These are phyloP conservation scores for Athelia psychrophila DNA, from an alignment of 1,284 basidiomycete genomes.

Conservation along the genomic window DNA sequence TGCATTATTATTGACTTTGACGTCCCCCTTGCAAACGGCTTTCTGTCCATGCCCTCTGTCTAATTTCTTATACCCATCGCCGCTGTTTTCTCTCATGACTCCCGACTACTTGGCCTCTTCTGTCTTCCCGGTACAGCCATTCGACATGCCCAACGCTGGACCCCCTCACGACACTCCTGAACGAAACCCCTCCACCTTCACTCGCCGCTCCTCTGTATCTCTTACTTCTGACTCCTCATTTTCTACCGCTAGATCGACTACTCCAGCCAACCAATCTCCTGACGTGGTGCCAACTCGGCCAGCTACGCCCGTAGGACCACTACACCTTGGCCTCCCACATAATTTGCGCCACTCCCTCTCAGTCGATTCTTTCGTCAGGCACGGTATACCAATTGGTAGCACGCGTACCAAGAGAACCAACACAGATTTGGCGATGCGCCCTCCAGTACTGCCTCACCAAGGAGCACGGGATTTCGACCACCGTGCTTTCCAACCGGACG, in stretches of 20 bases:
- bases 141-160: constrained; percentile 35
- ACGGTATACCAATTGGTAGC: constrained; percentile 30
- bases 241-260: constrained; percentile 27
- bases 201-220: constrained; percentile 16
- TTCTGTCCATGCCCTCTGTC: too few relatives aligned
- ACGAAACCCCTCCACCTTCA: constrained; percentile 4
- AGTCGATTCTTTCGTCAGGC: constrained; percentile 66
- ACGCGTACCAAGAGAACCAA: constrained; percentile 35
- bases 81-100: constrained; percentile 5
- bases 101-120: constrained; percentile 22
- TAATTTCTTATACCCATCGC: too few relatives aligned
- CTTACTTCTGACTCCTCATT: constrained; percentile 31
- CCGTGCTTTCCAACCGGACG: background rate
- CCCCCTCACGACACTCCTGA: constrained; percentile 3
- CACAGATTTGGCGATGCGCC: constrained; percentile 14
- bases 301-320: constrained; percentile 17
- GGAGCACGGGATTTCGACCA: constrained; percentile 16
- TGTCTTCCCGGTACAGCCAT: constrained; percentile 44
- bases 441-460: constrained; percentile 26
- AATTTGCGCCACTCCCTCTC: constrained; percentile 69
- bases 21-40: too few relatives aligned
- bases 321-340: constrained; percentile 25
- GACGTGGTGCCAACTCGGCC: constrained; percentile 14
- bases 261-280: constrained; percentile 14
- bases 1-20: constrained; percentile 15